Evolutionary conservation across 306 rosid genomes (phyloP), one percentile per base, ranked within the genome.

Genomic region (Phaseolus lunatus): DNA sequence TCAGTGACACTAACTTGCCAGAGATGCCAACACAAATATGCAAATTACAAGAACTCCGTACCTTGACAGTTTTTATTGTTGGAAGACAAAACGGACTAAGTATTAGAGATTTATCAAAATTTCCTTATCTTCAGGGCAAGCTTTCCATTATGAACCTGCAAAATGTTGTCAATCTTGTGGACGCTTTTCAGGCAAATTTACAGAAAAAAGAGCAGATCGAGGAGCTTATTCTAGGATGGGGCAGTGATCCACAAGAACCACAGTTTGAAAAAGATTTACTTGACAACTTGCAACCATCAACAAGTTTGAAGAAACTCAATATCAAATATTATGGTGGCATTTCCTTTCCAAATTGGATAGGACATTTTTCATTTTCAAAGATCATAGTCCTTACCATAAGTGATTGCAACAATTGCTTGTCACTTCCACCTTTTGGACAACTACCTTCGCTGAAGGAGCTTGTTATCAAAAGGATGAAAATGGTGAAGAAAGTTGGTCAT

Each of bases 21-120:
- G 74, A 69, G 26, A 69, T 47, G 74, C 61, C 74, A 47, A 3
- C 43, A 27, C 74, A 69, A 48, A 48, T 69, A 9, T 45, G 59
- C 26, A 69, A n/a, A 16, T 41, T 69, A 11, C 23, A 27, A 48
- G 14, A 47, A 47, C 74, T 44, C 4, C 19, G 22, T 16, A 47
- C 39, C 9, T 69, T 48, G 44, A 27, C 59, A 4, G 16, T 4
- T 26, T 69, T 69, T 47, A 7, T 68, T 44, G 53, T 68, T 23
- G 73, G 73, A 7, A 47, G 14, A 68, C 13, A 45, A 68, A 58
- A 14, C 47, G 73, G 73, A 26, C 15, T 68, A 16, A 68, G 58
- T 26, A 47, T 68, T 9, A 50, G 3, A 15, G 73, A 68, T 26
- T 47, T 68, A 68, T 45, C 24, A 9, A 26, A 68, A 4, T 45